phyloP scores from a whole-genome alignment of 345 rosid species.

The Clausena lansium region DNA sequence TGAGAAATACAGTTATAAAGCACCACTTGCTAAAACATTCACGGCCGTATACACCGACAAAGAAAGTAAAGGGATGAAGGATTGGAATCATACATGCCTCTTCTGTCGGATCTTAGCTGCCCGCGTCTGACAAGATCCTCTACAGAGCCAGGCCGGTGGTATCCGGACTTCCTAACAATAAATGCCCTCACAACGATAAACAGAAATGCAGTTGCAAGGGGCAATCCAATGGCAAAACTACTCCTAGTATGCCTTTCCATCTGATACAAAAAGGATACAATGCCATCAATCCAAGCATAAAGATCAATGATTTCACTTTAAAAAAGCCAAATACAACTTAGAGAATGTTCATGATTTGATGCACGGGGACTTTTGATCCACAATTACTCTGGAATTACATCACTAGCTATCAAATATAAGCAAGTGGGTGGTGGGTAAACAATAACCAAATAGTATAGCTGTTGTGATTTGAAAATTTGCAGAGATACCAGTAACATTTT shows the following conservation, averaged over 20 bases:
- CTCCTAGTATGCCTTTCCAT: constrained; percentile 36
- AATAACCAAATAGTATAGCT: too few relatives aligned
- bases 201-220: constrained; percentile 52
- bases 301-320: background rate
- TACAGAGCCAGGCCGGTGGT: constrained; percentile 61
- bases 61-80: constrained; percentile 15
- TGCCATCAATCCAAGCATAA: background rate
- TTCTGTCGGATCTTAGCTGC: constrained; percentile 93
- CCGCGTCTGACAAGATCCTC: constrained; percentile 98
- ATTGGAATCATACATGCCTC: constrained; percentile 92
- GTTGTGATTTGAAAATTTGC: too few relatives aligned
- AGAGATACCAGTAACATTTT: too few relatives aligned
- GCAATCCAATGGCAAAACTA: constrained; percentile 42
- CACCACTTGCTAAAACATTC: background rate
- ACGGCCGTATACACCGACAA: background rate
- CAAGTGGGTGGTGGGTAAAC: too few relatives aligned
- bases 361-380: too few relatives aligned
- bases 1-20: background rate
- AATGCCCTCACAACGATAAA: constrained; percentile 45
- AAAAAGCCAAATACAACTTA: background rate
- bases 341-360: too few relatives aligned
- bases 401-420: too few relatives aligned
- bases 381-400: too few relatives aligned
- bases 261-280: constrained; percentile 32
- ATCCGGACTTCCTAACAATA: constrained; percentile 44